Base-by-base conservation (phyloP, 1,284 basidiomycete genomes). In the Trametes hirsuta region DNA sequence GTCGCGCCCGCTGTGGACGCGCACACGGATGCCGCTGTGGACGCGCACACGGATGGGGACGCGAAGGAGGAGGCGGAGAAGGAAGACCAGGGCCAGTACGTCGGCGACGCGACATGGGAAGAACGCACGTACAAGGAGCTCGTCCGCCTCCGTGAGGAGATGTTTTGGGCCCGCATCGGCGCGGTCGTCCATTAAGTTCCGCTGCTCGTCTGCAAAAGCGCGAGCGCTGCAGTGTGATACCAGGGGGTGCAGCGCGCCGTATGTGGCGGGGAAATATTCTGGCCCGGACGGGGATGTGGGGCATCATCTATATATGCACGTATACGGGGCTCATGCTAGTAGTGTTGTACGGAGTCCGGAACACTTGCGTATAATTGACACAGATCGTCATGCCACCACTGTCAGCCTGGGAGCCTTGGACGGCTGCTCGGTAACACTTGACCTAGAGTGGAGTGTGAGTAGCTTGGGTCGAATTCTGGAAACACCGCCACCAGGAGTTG, bases 51-150 rank as follows among this genome's bases (percentile, higher is more conserved):
- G 18, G 18, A 18, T 18, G 18, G 55, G 15, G 42, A 52, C 42
- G 54, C 42, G 30, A 14, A 51, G 40, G 65, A 62, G 51, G 45
- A 46, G 37, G 61, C 47, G 24, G 35, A 55, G 46, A 63, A 62
- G 50, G 49, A 39, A 12, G 69, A 68, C 40, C 39, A 60, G 18
- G 63, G 67, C 2, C 47, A 61, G 24, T 74, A 69, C 59, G 79
- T 87, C 21, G 83, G 86, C 15, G 85, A 88, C 42, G 77, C 84
- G 22, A 89, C 85, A 2, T 97, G 94, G 95, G 95, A 97, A 75
- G 93, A 93, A 71, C 84, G 89, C 61, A 89, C 91, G 42, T 97
- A 94, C 94, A 89, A 86, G 68, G 90, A 94, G 76, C 75, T 97
- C 14, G 81, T 91, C 8, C 82, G 82, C 56, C 74, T 97, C 65